Conservation (phyloP, 2,329 filamentous ascomycete species). For the Canariomyces notabilis region DNA sequence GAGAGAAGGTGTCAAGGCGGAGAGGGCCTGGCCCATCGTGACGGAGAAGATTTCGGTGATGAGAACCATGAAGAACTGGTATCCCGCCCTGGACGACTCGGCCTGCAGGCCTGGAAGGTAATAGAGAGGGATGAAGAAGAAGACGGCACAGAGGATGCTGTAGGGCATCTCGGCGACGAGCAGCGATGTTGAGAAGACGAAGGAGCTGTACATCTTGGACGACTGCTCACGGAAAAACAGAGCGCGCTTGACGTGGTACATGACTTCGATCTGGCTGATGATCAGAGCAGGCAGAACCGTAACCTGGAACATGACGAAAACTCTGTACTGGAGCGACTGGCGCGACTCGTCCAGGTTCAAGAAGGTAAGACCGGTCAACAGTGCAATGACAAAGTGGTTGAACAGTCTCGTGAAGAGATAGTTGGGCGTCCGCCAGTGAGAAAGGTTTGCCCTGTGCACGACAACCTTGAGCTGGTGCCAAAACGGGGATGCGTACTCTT, state of each 20-base stretch:
- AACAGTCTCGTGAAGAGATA: slow-evolving; percentile 86
- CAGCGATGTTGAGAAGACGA: slow-evolving; percentile 72
- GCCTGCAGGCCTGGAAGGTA: slow-evolving; percentile 72
- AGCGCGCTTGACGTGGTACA: slow-evolving; percentile 73
- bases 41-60: slow-evolving; percentile 82
- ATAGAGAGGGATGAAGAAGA: slow-evolving; percentile 79
- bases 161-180: slow-evolving; percentile 83
- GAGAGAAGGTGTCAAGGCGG: slow-evolving; percentile 70
- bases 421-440: slow-evolving; percentile 82
- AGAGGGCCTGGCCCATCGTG: slow-evolving; percentile 70
- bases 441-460: slow-evolving; percentile 64
- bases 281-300: slow-evolving; percentile 80
- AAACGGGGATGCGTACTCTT: slow-evolving; percentile 78
- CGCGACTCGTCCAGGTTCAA: slow-evolving; percentile 72
- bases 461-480: slow-evolving; percentile 75
- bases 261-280: slow-evolving; percentile 76
- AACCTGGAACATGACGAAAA: slow-evolving; percentile 88
- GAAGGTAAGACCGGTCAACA: slow-evolving; percentile 76
- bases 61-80: slow-evolving; percentile 81
- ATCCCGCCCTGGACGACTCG: slow-evolving; percentile 63
- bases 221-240: slow-evolving; percentile 84
- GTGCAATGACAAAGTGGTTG: slow-evolving; percentile 72
- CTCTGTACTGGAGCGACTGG: slow-evolving; percentile 72
- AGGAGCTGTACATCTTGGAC: slow-evolving; percentile 78
- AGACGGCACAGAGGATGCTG: slow-evolving; percentile 70